Evolutionary conservation across 768 basidiomycete genomes (phyloP).

Genomic region (Suillus plorans): DNA sequence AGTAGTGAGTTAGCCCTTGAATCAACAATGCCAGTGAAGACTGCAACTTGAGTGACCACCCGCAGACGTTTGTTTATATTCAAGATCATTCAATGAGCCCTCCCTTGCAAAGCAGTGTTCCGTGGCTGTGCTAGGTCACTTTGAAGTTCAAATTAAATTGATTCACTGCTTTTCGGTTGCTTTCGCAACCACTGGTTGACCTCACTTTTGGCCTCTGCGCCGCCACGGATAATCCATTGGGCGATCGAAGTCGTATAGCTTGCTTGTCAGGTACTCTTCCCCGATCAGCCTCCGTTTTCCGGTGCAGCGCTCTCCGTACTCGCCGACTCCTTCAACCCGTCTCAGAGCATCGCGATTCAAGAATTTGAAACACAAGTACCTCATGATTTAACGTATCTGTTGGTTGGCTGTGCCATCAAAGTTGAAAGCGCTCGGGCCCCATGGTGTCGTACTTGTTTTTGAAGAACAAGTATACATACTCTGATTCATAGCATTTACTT

Average conservation of each 20-base stretch:
- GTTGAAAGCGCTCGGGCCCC: background rate
- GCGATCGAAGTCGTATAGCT: background rate
- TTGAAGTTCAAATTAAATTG: background rate
- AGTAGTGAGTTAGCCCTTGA: background rate
- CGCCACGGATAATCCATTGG: background rate
- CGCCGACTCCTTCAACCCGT: slow-evolving; percentile 1
- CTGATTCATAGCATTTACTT: background rate
- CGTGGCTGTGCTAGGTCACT: background rate
- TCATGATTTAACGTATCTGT: background rate
- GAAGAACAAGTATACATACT: background rate
- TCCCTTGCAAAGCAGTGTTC: background rate
- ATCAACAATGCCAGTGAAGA: background rate
- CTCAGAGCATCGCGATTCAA: background rate
- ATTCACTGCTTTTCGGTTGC: background rate
- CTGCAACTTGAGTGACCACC: background rate
- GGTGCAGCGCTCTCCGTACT: background rate
- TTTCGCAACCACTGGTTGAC: background rate
- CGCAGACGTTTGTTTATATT: background rate
- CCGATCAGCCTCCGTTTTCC: background rate
- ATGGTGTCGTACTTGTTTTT: too few relatives aligned
- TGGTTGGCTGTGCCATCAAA: background rate
- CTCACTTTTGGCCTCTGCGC: background rate
- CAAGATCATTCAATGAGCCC: background rate
- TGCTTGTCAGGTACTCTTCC: background rate
- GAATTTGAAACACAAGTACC: background rate